A percentile compares a stretch with the other conserved stretches of the same genome.
phyloP scores from a whole-genome alignment of 495 filamentous ascomycete species.

The Daldinia caldariorum region DNA sequence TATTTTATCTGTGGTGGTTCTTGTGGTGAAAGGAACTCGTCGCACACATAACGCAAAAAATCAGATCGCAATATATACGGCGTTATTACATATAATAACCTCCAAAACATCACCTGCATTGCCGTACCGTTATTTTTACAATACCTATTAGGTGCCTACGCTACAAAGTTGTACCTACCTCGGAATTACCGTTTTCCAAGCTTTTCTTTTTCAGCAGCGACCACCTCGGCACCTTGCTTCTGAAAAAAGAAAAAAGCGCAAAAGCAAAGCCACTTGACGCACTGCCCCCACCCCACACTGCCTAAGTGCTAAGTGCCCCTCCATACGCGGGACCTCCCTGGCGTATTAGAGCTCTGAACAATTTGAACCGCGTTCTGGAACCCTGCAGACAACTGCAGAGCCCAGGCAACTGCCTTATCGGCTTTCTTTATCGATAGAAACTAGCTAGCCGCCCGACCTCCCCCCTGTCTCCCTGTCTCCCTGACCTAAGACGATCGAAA shows the following conservation, averaged over 20 bases:
- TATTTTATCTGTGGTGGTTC: not conserved
- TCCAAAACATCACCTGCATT: not conserved
- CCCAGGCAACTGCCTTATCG: conserved; percentile 4
- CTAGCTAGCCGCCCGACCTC: not conserved
- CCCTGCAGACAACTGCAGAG: conserved; percentile 9
- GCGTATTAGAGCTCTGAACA: conserved; percentile 4
- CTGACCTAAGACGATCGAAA: conserved; percentile 23
- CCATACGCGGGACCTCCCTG: conserved; percentile 10
- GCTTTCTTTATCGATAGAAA: conserved; percentile 31
- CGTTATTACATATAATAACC: not conserved
- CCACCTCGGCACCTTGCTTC: no score
- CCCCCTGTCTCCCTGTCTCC: not conserved
- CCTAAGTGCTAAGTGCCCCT: not conserved
- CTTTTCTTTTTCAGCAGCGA: conserved; percentile 5
- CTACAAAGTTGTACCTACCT: not conserved
- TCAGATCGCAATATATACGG: not conserved
- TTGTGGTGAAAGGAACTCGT: conserved; percentile 11
- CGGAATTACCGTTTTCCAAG: conserved; percentile 17
- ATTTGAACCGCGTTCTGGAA: conserved; percentile 8
- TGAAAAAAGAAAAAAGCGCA: not conserved
- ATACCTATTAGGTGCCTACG: not conserved
- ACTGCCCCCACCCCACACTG: conserved; percentile 10
- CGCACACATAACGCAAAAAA: not conserved
- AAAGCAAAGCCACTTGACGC: not conserved
- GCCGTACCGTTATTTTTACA: not conserved